Evolutionary conservation across 345 rosid species (phyloP), one percentile per base, ranked within the genome.

Genomic region (Eucalyptus grandis): DNA sequence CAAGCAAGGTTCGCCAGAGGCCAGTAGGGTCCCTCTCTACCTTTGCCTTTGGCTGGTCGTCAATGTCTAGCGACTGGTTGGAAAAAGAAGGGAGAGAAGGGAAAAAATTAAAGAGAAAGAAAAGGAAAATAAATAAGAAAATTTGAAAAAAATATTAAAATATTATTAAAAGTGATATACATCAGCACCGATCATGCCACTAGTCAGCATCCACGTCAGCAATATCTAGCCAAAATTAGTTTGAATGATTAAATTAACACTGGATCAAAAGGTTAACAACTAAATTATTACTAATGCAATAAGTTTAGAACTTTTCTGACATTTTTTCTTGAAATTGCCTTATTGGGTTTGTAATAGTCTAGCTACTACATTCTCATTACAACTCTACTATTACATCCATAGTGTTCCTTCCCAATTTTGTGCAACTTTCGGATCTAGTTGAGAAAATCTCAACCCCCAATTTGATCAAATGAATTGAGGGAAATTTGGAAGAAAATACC

Each of bases 131-230:
- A 19, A 53, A 53, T 19, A 19, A 53, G 58, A 53, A 53, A 53
- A 53, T 19, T 19, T 53, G 10, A 53, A 53, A 53, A 53, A 19
- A 53, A 3, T 53, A 53, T 21, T 53, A 53, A 19, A 53, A 53
- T 53, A 53, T 53, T 53, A 53, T 53, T 53, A 53, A 53, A 53
- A 53, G 5, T 53, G 5, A 53, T 53, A 53, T 53, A 21, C 58
- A 53, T 53, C 1, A 8, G 11, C 11, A 53, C 0, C 2, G 2
- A 53, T 53, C 26, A 19, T 4, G 11, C 5, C 26, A 53, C 58
- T 21, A 53, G 5, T 53, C 0, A 19, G 0, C 26, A 53, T 53
- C 0, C 58, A 19, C 0, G 0, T 53, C 5, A 19, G 0, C 24
- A 1, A 53, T 53, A 19, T 53, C 10, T 53, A 53, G 0, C 0